Evolutionary conservation across 2,329 filamentous ascomycete genomes (phyloP).

Genomic region (Phialophora expanda): DNA sequence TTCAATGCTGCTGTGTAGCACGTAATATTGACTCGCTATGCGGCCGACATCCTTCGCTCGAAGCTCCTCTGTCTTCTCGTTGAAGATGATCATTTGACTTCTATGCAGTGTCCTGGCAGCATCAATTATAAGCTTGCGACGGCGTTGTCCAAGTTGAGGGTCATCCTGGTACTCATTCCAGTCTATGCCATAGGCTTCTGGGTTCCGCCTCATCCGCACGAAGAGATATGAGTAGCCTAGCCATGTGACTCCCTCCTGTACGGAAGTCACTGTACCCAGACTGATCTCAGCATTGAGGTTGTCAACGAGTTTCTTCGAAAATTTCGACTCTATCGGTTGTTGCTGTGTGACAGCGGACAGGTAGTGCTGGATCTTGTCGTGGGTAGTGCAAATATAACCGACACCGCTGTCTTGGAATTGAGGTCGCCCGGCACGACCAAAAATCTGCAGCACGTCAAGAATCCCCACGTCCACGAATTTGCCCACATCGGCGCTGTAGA

Average conservation of each 20-base stretch:
- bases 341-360: constrained; percentile 92
- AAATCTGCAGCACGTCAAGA: constrained; percentile 95
- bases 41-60: constrained; percentile 93
- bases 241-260: constrained; percentile 93
- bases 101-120: constrained; percentile 85
- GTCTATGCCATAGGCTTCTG: constrained; percentile 90
- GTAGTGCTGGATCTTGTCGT: constrained; percentile 92
- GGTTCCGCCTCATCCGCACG: constrained; percentile 92
- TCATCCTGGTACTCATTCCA: constrained; percentile 90
- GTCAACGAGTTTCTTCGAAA: constrained; percentile 91
- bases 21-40: constrained; percentile 97
- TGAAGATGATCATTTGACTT: constrained; percentile 99
- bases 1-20: constrained; percentile 89
- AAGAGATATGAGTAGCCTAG: constrained; percentile 97
- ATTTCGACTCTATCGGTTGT: constrained; percentile 95
- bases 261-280: constrained; percentile 91
- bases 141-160: constrained; percentile 81
- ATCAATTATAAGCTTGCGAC: constrained; percentile 83
- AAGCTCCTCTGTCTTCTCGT: constrained; percentile 90
- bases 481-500: constrained; percentile 95
- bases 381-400: constrained; percentile 95
- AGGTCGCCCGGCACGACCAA: constrained; percentile 94
- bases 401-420: constrained; percentile 98
- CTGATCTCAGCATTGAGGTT: constrained; percentile 96
- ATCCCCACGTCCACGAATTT: constrained; percentile 97